Percentiles rank a stretch among this genome's conserved stretches.
Conservation (phyloP, 2,329 filamentous ascomycete genomes). For the Calonectria leucothoes region DNA sequence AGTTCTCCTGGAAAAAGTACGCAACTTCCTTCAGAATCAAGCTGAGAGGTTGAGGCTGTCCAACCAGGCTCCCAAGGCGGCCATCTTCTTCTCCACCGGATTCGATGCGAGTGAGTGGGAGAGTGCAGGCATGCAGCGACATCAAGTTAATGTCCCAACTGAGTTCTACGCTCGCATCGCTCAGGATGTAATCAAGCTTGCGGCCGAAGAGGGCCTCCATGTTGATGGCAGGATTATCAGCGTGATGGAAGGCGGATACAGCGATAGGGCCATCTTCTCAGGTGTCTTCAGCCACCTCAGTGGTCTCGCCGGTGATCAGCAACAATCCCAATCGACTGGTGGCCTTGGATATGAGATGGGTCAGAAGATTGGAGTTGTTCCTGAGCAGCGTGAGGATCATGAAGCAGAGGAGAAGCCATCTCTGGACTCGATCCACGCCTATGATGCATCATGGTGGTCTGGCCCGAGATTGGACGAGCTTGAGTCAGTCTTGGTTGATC, state of each 20-base stretch:
- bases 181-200: conserved; percentile 83
- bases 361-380: conserved; percentile 58
- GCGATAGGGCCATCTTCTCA: conserved; percentile 87
- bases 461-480: conserved; percentile 73
- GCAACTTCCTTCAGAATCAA: conserved; percentile 79
- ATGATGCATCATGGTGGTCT: conserved; percentile 81
- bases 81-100: conserved; percentile 94
- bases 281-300: conserved; percentile 92
- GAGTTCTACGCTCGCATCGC: conserved; percentile 96
- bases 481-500: conserved; percentile 68
- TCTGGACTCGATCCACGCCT: conserved; percentile 53
- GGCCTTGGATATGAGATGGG: conserved; percentile 71
- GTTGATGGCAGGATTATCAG: conserved; percentile 91
- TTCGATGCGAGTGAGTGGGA: conserved; percentile 99
- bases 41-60: conserved; percentile 71
- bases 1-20: conserved; percentile 82
- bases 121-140: conserved; percentile 90
- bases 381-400: conserved; percentile 40
- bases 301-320: conserved; percentile 75
- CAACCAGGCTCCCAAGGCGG: conserved; percentile 77
- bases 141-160: conserved; percentile 95
- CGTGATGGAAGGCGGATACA: conserved; percentile 96
- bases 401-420: conserved; percentile 14
- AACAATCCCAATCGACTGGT: conserved; percentile 44
- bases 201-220: conserved; percentile 80